Evolutionary conservation across 768 basidiomycete genomes (phyloP).

Genomic region (Cyclocybe cylindracea): DNA sequence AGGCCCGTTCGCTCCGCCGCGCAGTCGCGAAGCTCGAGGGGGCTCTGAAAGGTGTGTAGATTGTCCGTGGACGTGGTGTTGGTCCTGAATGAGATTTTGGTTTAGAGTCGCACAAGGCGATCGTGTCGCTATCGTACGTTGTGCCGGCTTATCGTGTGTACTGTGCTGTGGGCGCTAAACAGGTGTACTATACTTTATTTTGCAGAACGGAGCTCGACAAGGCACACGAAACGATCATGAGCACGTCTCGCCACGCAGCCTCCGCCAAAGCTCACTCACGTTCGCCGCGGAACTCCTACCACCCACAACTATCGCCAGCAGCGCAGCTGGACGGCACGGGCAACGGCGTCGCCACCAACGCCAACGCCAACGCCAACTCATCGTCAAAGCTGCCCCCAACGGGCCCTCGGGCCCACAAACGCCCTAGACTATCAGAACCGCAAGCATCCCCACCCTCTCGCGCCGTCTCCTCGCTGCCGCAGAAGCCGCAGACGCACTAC

Average conservation of each 20-base stretch:
- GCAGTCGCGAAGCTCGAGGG: conserved; percentile 70
- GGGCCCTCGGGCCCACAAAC: conserved; percentile 80
- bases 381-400: conserved; percentile 66
- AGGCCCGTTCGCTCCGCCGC: conserved; percentile 68
- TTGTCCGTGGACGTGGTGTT: conserved; percentile 1
- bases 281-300: conserved; percentile 50
- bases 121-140: conserved; percentile 71
- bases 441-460: conserved; percentile 31
- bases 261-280: conserved; percentile 42
- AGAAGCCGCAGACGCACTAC: conserved; percentile 22
- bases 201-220: conserved; percentile 76
- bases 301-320: conserved; percentile 16
- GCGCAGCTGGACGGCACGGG: conserved; percentile 24
- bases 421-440: conserved; percentile 67
- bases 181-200: neutral
- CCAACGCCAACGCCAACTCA: conserved; percentile 11
- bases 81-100: conserved; percentile 11
- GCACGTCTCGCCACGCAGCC: conserved; percentile 39
- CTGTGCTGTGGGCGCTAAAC: neutral
- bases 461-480: conserved; percentile 24
- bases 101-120: conserved; percentile 72
- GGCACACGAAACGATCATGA: conserved; percentile 63
- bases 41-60: conserved; percentile 69
- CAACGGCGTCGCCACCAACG: conserved; percentile 14
- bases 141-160: conserved; percentile 10